phyloP scores from a whole-genome alignment of 1,284 basidiomycete genomes.

The Boletus hoseneyae region DNA sequence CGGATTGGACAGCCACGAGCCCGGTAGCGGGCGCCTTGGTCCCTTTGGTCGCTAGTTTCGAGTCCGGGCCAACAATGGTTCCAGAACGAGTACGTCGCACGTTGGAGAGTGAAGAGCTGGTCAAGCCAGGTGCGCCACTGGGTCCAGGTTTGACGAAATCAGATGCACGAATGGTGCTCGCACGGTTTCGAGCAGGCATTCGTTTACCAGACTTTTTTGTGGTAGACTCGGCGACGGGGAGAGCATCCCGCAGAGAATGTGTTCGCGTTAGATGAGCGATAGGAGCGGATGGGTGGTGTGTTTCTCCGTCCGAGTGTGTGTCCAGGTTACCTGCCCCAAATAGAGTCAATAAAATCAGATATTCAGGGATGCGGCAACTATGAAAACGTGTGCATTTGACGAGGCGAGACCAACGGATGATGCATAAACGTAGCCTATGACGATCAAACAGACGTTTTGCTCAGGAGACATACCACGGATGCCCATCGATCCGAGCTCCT shows the following conservation, averaged over 20 bases:
- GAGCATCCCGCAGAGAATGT: constrained; percentile 14
- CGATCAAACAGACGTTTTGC: background rate
- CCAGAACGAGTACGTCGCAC: constrained; percentile 33
- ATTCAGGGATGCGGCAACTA: background rate
- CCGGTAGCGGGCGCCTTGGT: background rate
- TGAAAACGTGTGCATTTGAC: background rate
- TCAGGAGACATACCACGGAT: constrained; percentile 27
- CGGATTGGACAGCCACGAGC: constrained; percentile 3
- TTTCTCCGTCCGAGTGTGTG: constrained; percentile 11
- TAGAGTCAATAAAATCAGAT: constrained; percentile 12
- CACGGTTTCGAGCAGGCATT: constrained; percentile 22
- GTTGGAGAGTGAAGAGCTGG: constrained; percentile 1
- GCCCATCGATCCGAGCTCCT: constrained; percentile 24
- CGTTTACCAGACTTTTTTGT: constrained; percentile 13
- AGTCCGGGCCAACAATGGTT: constrained; percentile 30
- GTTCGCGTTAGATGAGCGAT: constrained; percentile 9
- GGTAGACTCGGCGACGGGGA: background rate
- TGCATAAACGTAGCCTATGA: background rate
- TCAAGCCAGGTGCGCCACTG: background rate
- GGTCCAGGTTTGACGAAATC: constrained; percentile 18
- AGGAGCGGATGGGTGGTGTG: background rate
- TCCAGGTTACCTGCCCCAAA: constrained; percentile 12
- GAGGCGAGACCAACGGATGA: background rate
- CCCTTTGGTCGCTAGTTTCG: constrained; percentile 18
- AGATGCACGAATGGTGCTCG: constrained; percentile 32